A percentile compares a stretch with the other conserved stretches of the same genome.
Evolutionary conservation across 164 flowering plant species (phyloP).

Genomic region (Akebia trifoliata): DNA sequence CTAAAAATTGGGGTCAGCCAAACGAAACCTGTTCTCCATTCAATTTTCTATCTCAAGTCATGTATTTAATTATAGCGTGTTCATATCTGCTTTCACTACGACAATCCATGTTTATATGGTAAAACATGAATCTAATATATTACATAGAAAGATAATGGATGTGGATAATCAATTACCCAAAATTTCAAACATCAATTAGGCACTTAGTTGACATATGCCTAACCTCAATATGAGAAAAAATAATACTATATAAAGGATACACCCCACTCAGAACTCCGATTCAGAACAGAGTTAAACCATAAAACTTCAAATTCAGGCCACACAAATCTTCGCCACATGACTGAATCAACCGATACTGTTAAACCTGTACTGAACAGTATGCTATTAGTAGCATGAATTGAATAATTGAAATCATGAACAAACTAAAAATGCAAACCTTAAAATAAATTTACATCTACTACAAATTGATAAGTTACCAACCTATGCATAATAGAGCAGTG

Average conservation of each 20-base stretch:
- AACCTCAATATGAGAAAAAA: background rate
- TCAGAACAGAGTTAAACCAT: conserved; percentile 94
- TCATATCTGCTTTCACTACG: no score
- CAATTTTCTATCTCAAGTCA: no score
- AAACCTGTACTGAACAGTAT: conserved; percentile 43
- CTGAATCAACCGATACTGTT: conserved; percentile 64
- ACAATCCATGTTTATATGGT: no score
- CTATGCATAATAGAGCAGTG: conserved; percentile 51
- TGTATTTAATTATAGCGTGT: no score
- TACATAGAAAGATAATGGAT: background rate
- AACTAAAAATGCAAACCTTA: background rate
- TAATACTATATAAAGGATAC: conserved; percentile 60
- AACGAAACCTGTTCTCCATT: no score
- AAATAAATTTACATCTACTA: background rate
- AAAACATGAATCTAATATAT: no score
- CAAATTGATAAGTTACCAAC: conserved; percentile 41
- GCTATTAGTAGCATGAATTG: conserved; percentile 3
- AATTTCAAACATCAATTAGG: background rate
- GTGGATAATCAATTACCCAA: conserved; percentile 2
- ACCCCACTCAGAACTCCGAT: conserved; percentile 98
- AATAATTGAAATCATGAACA: background rate
- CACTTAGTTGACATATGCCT: background rate
- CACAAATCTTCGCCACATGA: conserved; percentile 70
- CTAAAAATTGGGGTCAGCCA: no score
- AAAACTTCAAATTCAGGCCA: conserved; percentile 98